These are phyloP conservation scores for Penicillium macrosclerotiorum DNA, from an alignment of 495 filamentous ascomycete species.

Conservation along the genomic window DNA sequence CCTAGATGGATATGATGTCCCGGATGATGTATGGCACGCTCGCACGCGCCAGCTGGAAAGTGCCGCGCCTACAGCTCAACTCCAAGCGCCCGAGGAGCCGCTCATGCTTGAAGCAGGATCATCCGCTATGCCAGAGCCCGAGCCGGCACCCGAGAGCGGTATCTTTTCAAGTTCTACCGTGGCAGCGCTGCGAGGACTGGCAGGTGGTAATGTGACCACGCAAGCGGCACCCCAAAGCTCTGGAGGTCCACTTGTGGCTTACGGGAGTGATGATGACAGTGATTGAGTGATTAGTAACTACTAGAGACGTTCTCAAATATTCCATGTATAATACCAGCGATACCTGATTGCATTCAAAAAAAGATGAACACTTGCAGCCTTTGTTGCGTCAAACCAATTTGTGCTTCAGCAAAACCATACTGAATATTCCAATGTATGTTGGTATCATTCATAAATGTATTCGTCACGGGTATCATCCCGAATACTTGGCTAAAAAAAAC, in stretches of 20 bases:
- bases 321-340: conserved; percentile 41
- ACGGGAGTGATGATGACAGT: conserved; percentile 88
- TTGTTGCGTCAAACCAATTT: neutral
- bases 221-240: conserved; percentile 30
- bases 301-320: conserved; percentile 9
- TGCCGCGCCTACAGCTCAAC: conserved; percentile 31
- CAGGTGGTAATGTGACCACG: conserved; percentile 40
- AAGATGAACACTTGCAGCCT: conserved; percentile 9
- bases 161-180: conserved; percentile 82
- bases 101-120: conserved; percentile 42
- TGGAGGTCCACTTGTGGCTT: conserved; percentile 75
- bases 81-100: conserved; percentile 45
- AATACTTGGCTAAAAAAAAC: conserved; percentile 22
- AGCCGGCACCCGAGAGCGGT: conserved; percentile 41
- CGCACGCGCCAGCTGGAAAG: conserved; percentile 50
- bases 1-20: conserved; percentile 86
- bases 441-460: conserved; percentile 18
- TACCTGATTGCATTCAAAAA: conserved; percentile 28
- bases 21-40: conserved; percentile 92
- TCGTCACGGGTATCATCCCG: conserved; percentile 28
- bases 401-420: neutral
- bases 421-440: neutral
- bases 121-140: conserved; percentile 5
- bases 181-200: conserved; percentile 60
- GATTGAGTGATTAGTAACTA: conserved; percentile 31